Evolutionary conservation across 768 basidiomycete species (phyloP), one percentile per base, ranked within the genome.

Genomic region (Kwoniella europaea): DNA sequence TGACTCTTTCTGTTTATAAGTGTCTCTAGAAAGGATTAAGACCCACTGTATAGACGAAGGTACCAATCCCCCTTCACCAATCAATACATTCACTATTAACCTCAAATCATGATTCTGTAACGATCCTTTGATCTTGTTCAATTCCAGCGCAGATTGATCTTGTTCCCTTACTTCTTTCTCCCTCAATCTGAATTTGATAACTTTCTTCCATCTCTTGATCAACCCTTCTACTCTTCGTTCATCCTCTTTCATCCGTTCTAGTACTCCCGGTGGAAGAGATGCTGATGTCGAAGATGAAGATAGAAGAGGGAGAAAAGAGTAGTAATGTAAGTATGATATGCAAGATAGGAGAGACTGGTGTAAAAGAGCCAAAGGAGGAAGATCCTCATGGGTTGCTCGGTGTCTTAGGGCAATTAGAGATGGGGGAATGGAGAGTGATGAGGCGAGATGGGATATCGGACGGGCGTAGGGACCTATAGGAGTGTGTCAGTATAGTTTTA

Each of bases 321-420:
- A 67, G 35, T 68, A 62, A 63, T 78, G 74, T 10, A 79, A 29
- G 64, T 80, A 78, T 13, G 75, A 62, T 46, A 77, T 74, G 1
- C 71, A 73, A 35, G 57, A 62, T 29, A 62, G 20, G 52, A 69
- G 88, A 0, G 90, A 94, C 69, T 92, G 89, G 65, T 91, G 88
- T 18, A 97, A 86, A 4, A 94, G 83, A 64, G 90, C 89, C 10
- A 98, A 85, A 73, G 90, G 90, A 0, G 96, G 97, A 13, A 98
- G 85, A 71, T 96, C 93, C 78, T 98, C 96, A 78, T 98, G 97
- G 1, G 97, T 99, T 13, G 93, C 92, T 29, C 93, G 92, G 85
- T 98, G 97, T 52, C 97, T 87, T 12, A 98, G 86, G 74, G 96
- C 93, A 13, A 99, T 94, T 10, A 98, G 86, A 90, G 92, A 94